Conservation (phyloP, 163 green algal species). For the Trebouxiophyceae sp. region DNA sequence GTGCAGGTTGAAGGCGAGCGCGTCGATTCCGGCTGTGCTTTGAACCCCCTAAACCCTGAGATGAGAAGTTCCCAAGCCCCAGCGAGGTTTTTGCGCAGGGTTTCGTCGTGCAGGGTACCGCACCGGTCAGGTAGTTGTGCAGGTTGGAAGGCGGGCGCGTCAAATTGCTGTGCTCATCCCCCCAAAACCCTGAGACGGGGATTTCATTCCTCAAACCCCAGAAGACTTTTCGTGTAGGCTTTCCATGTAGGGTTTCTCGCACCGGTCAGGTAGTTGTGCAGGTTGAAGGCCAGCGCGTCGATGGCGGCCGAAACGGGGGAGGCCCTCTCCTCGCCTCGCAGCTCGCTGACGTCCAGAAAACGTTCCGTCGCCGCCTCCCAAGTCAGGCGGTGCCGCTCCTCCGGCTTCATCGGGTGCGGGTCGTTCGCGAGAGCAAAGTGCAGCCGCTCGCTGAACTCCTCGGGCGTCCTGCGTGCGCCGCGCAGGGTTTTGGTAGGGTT, state of each 20-base stretch:
- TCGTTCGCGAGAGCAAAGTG: conserved; percentile 54
- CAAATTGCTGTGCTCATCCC: no score
- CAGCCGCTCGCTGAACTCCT: conserved; percentile 80
- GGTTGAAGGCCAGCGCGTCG: conserved; percentile 42
- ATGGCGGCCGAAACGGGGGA: conserved; percentile 30
- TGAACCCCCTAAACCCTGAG: no score
- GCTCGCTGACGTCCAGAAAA: conserved; percentile 67
- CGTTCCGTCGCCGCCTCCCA: conserved; percentile 82
- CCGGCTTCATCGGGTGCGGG: conserved; percentile 59
- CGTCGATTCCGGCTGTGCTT: conserved; percentile 48
- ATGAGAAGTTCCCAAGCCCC: no score
- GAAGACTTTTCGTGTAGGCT: no score
- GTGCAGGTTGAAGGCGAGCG: conserved; percentile 37
- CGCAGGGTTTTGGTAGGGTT: no score
- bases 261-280: conserved; percentile 55
- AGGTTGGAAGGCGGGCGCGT: no score
- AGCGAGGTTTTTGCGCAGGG: no score
- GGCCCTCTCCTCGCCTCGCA: conserved; percentile 33
- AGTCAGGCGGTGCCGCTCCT: conserved; percentile 73
- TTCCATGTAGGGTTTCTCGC: no score
- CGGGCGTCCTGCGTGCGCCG: conserved; percentile 35
- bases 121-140: no score
- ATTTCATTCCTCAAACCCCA: no score
- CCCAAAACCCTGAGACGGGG: no score
- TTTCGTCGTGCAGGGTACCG: no score